phyloP scores from a whole-genome alignment of 2,329 filamentous ascomycete genomes.

The Didymella pinodella region DNA sequence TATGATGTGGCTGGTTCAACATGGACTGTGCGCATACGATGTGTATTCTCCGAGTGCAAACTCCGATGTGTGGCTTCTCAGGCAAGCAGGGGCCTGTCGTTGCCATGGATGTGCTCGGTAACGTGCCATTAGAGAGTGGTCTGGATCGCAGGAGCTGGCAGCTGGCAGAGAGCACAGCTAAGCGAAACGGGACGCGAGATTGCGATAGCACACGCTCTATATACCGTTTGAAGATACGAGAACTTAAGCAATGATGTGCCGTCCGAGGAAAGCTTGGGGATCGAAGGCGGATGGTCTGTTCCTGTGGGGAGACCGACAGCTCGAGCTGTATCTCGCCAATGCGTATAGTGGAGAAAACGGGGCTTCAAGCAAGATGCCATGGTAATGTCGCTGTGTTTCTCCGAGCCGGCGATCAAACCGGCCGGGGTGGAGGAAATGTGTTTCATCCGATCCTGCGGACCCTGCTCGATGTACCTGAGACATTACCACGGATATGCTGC shows the following conservation, averaged over 20 bases:
- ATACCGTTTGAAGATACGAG: not conserved
- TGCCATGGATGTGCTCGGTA: not conserved
- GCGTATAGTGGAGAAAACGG: not conserved
- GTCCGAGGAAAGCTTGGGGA: slow-evolving; percentile 4
- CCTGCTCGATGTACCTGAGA: slow-evolving; percentile 12
- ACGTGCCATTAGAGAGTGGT: not conserved
- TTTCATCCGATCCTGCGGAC: slow-evolving; percentile 10
- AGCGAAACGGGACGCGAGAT: not conserved
- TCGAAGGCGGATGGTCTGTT: not conserved
- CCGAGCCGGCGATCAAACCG: slow-evolving; percentile 7
- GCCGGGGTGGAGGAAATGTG: slow-evolving; percentile 1
- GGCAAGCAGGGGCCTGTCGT: not conserved
- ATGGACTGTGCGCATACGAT: not conserved
- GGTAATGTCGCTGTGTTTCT: not conserved
- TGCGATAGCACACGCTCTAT: not conserved
- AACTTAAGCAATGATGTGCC: slow-evolving; percentile 7
- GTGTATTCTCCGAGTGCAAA: not conserved
- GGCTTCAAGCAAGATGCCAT: not conserved
- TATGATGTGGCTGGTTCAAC: not conserved
- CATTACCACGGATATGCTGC: slow-evolving; percentile 1
- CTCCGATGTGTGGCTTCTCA: not conserved
- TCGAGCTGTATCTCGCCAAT: not conserved
- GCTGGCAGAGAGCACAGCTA: not conserved
- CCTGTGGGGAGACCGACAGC: not conserved
- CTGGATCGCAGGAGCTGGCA: not conserved